Base-by-base conservation (phyloP, 2,329 filamentous ascomycete species). In the Didymella exigua region DNA sequence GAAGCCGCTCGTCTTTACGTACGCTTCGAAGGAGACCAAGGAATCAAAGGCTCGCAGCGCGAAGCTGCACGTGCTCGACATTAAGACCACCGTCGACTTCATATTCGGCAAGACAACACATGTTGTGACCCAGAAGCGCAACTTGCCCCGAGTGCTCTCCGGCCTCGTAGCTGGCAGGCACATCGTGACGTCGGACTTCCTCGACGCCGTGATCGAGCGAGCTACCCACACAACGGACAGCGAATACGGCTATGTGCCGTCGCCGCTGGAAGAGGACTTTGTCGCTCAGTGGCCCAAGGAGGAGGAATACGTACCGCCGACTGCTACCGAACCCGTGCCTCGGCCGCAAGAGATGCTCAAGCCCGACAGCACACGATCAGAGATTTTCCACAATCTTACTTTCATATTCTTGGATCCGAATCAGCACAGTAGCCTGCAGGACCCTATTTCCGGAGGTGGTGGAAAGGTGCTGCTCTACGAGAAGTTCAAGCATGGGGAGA, bases 101-200 rank as follows among this genome's bases (percentile, higher is more conserved):
- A 78, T 89, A 21, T 77, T 82, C 23, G 82, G 79, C 14, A 78
- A 83, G 24, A 97, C 93, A 0, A 96, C 93, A 0, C 93, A 98
- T 74, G 89, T 96, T 10, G 86, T 98, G 29, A 87, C 91, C 7
- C 90, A 87, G 72, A 97, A 96, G 76, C 84, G 95, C 42, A 99
- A 98, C 72, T 93, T 91, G 0, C 84, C 93, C 0, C 92, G 91
- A 62, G 91, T 90, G 0, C 80, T 99, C 2, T 91, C 96, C 69
- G 93, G 91, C 2, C 80, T 99, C 9, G 87, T 97, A 31, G 89
- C 92, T 66, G 91, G 85, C 13, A 89, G 84, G 73, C 85, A 87
- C 63, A 87, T 98, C 36, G 91, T 98, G 10, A 85, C 85, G 3
- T 81, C 84, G 30, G 79, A 83, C 0, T 98, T 89, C 63, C 79